Conservation (phyloP, 2,329 filamentous ascomycete species). For the Beauveria brongniartii region DNA sequence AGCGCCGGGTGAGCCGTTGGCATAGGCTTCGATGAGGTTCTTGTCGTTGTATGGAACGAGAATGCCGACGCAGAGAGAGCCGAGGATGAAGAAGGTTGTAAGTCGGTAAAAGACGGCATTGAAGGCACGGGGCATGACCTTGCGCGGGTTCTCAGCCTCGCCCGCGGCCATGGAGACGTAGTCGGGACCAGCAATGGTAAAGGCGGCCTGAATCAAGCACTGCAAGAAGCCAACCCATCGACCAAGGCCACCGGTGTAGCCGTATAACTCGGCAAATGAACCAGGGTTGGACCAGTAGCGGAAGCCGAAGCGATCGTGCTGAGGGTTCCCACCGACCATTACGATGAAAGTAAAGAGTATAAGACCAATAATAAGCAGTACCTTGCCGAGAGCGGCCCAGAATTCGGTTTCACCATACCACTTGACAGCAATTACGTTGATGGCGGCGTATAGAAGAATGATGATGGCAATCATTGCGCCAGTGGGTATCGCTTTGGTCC, state of each 20-base stretch:
- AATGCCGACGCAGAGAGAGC: slow-evolving; percentile 64
- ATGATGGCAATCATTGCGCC: slow-evolving; percentile 53
- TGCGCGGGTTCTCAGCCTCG: slow-evolving; percentile 62
- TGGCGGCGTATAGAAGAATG: slow-evolving; percentile 35
- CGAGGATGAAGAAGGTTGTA: slow-evolving; percentile 67
- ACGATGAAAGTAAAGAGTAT: slow-evolving; percentile 72
- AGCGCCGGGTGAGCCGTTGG: slow-evolving; percentile 51
- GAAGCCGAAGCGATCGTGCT: slow-evolving; percentile 65
- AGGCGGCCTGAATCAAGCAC: slow-evolving; percentile 63
- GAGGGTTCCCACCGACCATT: slow-evolving; percentile 76
- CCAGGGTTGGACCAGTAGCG: slow-evolving; percentile 59
- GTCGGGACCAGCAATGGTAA: slow-evolving; percentile 60
- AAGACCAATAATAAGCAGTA: slow-evolving; percentile 62
- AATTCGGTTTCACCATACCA: slow-evolving; percentile 77
- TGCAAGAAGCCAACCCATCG: slow-evolving; percentile 68
- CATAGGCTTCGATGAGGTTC: slow-evolving; percentile 53
- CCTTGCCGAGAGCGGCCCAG: slow-evolving; percentile 62
- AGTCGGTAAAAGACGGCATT: slow-evolving; percentile 75
- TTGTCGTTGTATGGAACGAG: slow-evolving; percentile 61
- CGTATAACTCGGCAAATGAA: slow-evolving; percentile 58
- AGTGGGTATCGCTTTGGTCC: slow-evolving; percentile 52
- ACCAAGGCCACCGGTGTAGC: slow-evolving; percentile 55
- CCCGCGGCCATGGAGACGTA: slow-evolving; percentile 62
- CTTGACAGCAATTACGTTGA: slow-evolving; percentile 67
- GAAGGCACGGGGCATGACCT: slow-evolving; percentile 63